A percentile compares a stretch with the other conserved stretches of the same genome.
These are phyloP conservation scores for Acanthamoeba sp. DNA, from an alignment of 208 protist genomes.

Conservation along the genomic window DNA sequence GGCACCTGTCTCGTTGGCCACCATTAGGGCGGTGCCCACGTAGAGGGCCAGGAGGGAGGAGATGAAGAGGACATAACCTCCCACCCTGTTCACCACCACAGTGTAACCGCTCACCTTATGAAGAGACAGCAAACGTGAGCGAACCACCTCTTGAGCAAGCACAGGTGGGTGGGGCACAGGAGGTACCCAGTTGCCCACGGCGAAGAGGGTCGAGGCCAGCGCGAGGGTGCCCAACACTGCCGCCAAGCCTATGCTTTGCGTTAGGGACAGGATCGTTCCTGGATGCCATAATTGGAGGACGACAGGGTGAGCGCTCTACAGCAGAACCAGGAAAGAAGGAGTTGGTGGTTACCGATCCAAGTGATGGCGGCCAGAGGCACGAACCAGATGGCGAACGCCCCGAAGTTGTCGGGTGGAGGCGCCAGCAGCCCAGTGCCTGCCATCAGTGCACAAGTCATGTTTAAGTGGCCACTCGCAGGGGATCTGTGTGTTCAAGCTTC, in stretches of 20 bases:
- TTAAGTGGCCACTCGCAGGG: too few species aligned
- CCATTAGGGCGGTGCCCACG: background rate
- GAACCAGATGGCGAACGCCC: constrained; percentile 21
- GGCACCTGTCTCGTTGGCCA: constrained; percentile 22
- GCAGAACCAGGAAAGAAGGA: background rate
- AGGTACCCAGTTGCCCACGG: background rate
- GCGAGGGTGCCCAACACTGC: background rate
- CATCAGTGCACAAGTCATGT: too few species aligned
- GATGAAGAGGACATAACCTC: constrained; percentile 19
- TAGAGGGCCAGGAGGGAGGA: background rate
- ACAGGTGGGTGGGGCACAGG: too few species aligned
- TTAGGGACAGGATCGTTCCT: background rate
- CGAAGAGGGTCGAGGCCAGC: background rate
- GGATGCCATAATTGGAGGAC: background rate
- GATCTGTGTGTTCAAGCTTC: too few species aligned
- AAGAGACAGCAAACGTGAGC: background rate
- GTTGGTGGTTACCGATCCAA: background rate
- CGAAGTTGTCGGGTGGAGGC: background rate
- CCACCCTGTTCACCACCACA: background rate
- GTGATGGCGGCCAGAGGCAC: constrained; percentile 12
- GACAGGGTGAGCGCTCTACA: background rate
- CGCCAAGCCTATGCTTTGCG: background rate
- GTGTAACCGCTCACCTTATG: background rate
- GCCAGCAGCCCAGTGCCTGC: background rate
- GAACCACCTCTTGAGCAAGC: background rate